Base-by-base conservation (phyloP, 1,284 basidiomycete genomes). In the Coniferiporia sulphurascens region DNA sequence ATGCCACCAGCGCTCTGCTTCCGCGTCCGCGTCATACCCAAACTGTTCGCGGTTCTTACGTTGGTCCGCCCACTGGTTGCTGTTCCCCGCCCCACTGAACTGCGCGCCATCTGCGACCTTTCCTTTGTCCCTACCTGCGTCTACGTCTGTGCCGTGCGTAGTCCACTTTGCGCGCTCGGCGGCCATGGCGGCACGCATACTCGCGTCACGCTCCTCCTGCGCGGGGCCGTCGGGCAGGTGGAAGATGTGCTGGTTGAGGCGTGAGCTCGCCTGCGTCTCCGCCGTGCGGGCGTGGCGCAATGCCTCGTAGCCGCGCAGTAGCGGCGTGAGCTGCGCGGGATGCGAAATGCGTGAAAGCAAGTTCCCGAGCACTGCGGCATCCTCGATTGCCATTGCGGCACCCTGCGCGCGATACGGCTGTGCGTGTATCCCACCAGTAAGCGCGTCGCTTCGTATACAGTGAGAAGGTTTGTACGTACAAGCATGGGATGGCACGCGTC, bases 401-500 rank as follows among this genome's bases (percentile, higher is more conserved):
- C 69, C 69, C 60, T 71, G 69, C 5, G 69, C 69, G 19, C 69
- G 67, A 54, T 71, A 71, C 10, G 69, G 69, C 66, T 67, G 38
- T 21, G 27, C 19, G 13, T 48, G 17, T 13, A 27, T 48, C 21
- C 34, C 17, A n/a, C 22, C n/a, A 15, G 21, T 43, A 8, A 34
- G 38, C 19, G 10, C 13, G n/a, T n/a, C 22, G 5, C 3, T 15
- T 46, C 27, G 22, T 32, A 46, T n/a, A 19, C 45, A 48, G 12
- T n/a, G 35, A 22, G 45, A 32, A 13, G 62, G 48, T 49, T 36
- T 13, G 27, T 21, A 64, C 65, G 49, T 55, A 78, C 78, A 52
- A 77, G 68, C 60, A 79, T 70, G 1, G 81, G 79, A 66, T 83
- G 81, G 22, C 78, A 80, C 1, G 81, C 75, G 66, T 82, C 78